Conservation (phyloP, 345 rosid species). For the Arabis hirsuta region DNA sequence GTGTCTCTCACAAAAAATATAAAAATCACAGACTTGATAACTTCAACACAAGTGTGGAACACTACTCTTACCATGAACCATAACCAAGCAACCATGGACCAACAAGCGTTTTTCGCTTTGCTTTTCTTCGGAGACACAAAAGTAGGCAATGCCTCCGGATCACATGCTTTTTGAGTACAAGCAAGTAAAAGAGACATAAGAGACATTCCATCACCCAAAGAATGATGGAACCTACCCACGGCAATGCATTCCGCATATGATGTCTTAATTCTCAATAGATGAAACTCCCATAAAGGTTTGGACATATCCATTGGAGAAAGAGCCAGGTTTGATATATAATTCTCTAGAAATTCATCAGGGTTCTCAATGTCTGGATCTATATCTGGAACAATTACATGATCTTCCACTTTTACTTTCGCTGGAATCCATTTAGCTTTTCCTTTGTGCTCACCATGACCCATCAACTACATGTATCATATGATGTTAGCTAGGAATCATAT, state of each 20-base stretch:
- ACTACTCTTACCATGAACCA: slow-evolving; percentile 46
- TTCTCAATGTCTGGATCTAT: slow-evolving; percentile 48
- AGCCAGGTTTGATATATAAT: slow-evolving; percentile 60
- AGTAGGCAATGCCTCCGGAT: too few relatives aligned
- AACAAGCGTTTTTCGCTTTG: too few relatives aligned
- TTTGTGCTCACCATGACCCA: slow-evolving; percentile 9
- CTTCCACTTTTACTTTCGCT: slow-evolving; percentile 55
- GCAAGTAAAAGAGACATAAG: too few relatives aligned
- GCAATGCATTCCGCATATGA: slow-evolving; percentile 53
- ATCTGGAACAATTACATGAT: too few relatives aligned
- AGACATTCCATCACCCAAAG: too few relatives aligned
- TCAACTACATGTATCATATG: not conserved
- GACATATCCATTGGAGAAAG: slow-evolving; percentile 55
- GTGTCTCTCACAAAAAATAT: slow-evolving; percentile 42
- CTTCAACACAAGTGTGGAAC: slow-evolving; percentile 57
- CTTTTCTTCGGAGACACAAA: too few relatives aligned
- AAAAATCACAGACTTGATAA: slow-evolving; percentile 39
- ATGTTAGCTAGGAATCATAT: not conserved
- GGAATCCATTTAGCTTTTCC: slow-evolving; percentile 54
- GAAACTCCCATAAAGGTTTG: slow-evolving; percentile 81
- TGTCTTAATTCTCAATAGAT: slow-evolving; percentile 59
- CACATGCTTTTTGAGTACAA: too few relatives aligned
- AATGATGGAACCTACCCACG: too few relatives aligned
- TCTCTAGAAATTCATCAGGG: slow-evolving; percentile 60
- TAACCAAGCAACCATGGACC: too few relatives aligned